Base-by-base conservation (phyloP, 352 stramenopile genomes). In the Pythium phragmitis region DNA sequence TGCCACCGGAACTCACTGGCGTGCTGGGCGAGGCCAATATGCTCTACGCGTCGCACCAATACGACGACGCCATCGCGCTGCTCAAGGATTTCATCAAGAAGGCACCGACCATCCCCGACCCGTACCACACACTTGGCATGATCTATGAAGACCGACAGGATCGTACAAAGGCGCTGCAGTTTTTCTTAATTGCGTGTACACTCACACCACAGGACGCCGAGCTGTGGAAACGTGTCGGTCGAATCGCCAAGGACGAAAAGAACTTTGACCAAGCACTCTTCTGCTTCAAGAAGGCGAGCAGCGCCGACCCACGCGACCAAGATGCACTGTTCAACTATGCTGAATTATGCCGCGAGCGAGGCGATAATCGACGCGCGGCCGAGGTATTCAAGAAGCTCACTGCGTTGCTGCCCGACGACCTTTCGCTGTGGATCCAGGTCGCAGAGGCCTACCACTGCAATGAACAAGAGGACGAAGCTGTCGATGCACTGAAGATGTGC, bases 71-170 rank as follows among this genome's bases (percentile, higher is more conserved):
- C 4, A 92, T 95, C 57, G 41, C 75, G 21, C 37, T 94, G 65
- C 71, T 96, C 2, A 95, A 95, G 60, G 86, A 95, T 53, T 95
- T 95, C 55, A 92, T 95, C 61, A 95, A 95, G 70, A 93, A 93
- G 63, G 86, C 86, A 14, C 86, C 86, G 65, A 95, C 84, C 1
- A 92, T 95, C 50, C 86, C 86, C 1, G 86, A 95, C 55, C 86
- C 86, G 47, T 96, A 96, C 50, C 85, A 96, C 49, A 96, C 87
- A 8, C 67, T 96, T 7, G 85, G 85, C 12, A 90, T 96, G 80
- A 94, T 95, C 55, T 94, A 95, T 64, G 85, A 95, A 72, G 85
- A 95, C 51, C 76, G 84, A 28, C 75, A 92, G 53, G 83, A 95
- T 50, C 72, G 81, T 6, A 81, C 80, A 1, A 95, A 95, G 69